Evolutionary conservation across 2,329 filamentous ascomycete genomes (phyloP), one percentile per base, ranked within the genome.

Genomic region (Fusarium pininemorale): DNA sequence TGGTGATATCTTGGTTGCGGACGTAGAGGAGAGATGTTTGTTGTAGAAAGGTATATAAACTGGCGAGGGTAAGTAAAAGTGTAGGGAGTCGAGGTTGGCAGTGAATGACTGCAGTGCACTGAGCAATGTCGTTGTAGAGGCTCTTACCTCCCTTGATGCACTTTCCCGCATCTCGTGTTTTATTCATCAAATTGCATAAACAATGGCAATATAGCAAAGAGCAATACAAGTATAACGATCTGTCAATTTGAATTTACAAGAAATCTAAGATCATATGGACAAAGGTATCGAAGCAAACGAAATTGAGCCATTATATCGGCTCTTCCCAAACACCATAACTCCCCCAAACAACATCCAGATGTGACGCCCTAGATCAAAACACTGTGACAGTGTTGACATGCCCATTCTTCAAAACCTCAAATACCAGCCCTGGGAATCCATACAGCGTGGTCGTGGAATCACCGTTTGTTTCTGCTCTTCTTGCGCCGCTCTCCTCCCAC

Each of bases 381-480:
- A 98, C 91, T 15, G 96, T 98, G 81, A 98, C 86, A 32, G 94
- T 93, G 82, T 94, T 97, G 30, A 99, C 93, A 70, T 91, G 92
- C 8, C 94, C 95, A 80, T 97, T 98, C 90, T 94, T 95, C 82
- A 98, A 84, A 35, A 99, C 96, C 84, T 99, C 96, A 84, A 99
- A 98, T 53, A 98, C 90, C 82, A 98, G 84, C 1, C 96, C 96
- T 1, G 96, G 96, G 79, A 98, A 98, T 3, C 96, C 95, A 84
- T 94, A 98, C 35, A 99, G 83, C 70, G 95, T 96, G 22, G 95
- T 98, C 63, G 89, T 90, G 68, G 89, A 89, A 75, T 90, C 89
- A 44, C 88, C 87, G 50, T 81, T 86, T 6, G 86, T 83, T 51
- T 87, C 91, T 80, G 82, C 86, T 80, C 82, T 88, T 84, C 83